Base-by-base conservation (phyloP, 176 grass and related monocot species). In the Raddia distichophylla region DNA sequence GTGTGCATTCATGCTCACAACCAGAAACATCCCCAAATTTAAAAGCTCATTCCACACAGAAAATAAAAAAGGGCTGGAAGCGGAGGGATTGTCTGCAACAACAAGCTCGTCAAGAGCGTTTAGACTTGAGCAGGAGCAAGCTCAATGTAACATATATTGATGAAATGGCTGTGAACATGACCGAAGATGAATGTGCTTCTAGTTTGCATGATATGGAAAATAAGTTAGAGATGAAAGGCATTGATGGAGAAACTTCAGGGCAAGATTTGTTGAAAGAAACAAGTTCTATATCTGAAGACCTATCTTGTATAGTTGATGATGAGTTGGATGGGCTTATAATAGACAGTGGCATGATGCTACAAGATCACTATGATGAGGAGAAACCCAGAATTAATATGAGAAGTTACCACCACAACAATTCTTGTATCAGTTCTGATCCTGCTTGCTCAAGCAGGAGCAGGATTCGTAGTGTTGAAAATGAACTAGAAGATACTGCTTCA, bases 81-180 rank as follows among this genome's bases (percentile, higher is more conserved):
- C 87, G 92, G 12, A 84, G 86, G 46, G 90, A 87, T 67, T 90
- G 82, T 54, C 75, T 79, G 33, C 96, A 99, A 74, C 96, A 95
- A 84, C 88, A 78, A 54, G 91, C 91, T 90, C 93, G 93, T 10
- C 90, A 99, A 60, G 96, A 99, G 70, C 84, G 91, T 50, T 74
- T 99, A 59, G 94, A 95, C 45, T 87, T 73, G 13, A 93, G 93
- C 68, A 89, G 93, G 82, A 99, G 92, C 71, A 93, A 88, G 55
- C 83, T 89, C 47, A 75, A 17, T 50, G 88, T 93, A 83, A 72
- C 67, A 81, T 71, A 89, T 48, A 72, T 86, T 79, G 90, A 91
- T 81, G 91, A 95, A 72, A 93, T 95, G 96, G 84, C 83, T 74
- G 86, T 91, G 35, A 95, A 93, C 80, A 93, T 98, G 92, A 81